A percentile compares a stretch with the other conserved stretches of the same genome.
These are phyloP conservation scores for Phaeotremella skinneri DNA, from an alignment of 768 basidiomycete genomes.

Conservation along the genomic window DNA sequence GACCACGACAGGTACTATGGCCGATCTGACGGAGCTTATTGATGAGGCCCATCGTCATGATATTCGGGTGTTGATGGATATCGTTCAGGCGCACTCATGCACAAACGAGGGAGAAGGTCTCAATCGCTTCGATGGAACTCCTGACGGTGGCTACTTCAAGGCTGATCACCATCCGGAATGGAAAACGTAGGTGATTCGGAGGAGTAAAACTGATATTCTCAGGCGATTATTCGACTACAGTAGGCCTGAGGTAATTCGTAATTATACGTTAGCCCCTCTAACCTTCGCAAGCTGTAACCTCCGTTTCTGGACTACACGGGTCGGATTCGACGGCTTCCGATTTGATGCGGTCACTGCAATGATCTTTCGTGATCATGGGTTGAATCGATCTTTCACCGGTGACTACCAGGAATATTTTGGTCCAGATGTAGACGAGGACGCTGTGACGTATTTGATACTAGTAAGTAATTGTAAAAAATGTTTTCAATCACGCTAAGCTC, in stretches of 20 bases:
- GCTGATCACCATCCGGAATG: slow-evolving; percentile 4
- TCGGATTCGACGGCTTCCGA: slow-evolving; percentile 7
- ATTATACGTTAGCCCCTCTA: background rate
- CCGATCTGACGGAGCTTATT: slow-evolving; percentile 3
- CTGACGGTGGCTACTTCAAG: slow-evolving; percentile 1
- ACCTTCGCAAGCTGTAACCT: slow-evolving; percentile 5
- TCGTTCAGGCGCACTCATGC: slow-evolving; percentile 4
- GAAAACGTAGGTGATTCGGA: slow-evolving; percentile 2
- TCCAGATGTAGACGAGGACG: background rate
- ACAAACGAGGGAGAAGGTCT: slow-evolving; percentile 8
- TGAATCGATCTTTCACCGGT: slow-evolving; percentile 3
- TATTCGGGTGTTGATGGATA: slow-evolving; percentile 3
- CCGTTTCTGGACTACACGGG: slow-evolving; percentile 1
- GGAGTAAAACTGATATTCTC: background rate
- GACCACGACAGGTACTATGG: background rate
- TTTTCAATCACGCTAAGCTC: background rate
- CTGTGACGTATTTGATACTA: slow-evolving; percentile 5
- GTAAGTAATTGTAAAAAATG: background rate
- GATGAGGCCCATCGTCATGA: background rate
- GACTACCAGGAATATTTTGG: slow-evolving; percentile 9
- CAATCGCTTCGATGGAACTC: slow-evolving; percentile 2
- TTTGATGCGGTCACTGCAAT: slow-evolving; percentile 5
- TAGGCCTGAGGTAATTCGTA: background rate
- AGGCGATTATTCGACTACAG: slow-evolving; percentile 7
- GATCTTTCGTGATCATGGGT: slow-evolving; percentile 2